Percentiles rank a stretch among this genome's conserved stretches.
phyloP scores from a whole-genome alignment of 2,329 filamentous ascomycete species.

The Chrysoporthe austroafricana region DNA sequence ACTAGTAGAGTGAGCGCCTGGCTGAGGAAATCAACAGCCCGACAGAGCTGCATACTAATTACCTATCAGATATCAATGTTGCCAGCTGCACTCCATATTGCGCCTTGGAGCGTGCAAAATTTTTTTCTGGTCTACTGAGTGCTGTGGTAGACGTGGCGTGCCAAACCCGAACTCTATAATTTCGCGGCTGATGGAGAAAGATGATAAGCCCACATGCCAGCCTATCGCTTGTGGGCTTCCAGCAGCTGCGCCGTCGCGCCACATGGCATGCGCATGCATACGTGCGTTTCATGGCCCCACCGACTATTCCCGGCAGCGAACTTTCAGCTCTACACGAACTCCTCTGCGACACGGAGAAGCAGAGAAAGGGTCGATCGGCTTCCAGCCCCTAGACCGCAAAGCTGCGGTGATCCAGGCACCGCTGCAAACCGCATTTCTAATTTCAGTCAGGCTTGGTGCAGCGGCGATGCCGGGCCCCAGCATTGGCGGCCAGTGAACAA shows the following conservation, averaged over 20 bases:
- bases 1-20: background rate
- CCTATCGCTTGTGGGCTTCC: slow-evolving; percentile 6
- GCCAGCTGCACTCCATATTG: background rate
- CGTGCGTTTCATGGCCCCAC: slow-evolving; percentile 9
- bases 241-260: slow-evolving; percentile 2
- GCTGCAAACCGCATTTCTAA: background rate
- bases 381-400: background rate
- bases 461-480: slow-evolving; percentile 9
- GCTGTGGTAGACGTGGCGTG: slow-evolving; percentile 1
- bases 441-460: slow-evolving; percentile 5
- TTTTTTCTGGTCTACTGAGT: background rate
- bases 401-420: background rate
- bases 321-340: slow-evolving; percentile 6
- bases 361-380: background rate
- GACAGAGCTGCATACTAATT: background rate
- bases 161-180: background rate
- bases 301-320: slow-evolving; percentile 7
- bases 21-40: background rate
- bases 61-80: background rate
- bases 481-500: background rate
- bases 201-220: slow-evolving; percentile 2
- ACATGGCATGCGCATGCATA: slow-evolving; percentile 10
- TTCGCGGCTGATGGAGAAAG: background rate
- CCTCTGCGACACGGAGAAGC: background rate
- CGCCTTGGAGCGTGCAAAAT: background rate